Evolutionary conservation across 1,139 yeast species (phyloP).

Genomic region (Pichia inconspicua): DNA sequence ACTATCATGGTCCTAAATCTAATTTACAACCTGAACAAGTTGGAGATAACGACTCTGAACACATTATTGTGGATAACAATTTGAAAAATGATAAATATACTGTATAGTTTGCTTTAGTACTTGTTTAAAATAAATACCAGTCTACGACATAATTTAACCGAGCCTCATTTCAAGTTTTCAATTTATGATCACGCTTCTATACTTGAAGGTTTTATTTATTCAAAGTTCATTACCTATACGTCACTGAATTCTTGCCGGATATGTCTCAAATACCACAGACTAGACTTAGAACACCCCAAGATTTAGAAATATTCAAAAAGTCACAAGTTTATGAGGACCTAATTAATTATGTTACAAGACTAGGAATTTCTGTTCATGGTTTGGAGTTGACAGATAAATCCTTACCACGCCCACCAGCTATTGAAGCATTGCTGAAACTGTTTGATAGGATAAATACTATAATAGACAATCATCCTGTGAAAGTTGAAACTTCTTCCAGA

Average conservation of each 20-base stretch:
- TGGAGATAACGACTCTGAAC: slow-evolving; percentile 11
- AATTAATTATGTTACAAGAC: slow-evolving; percentile 44
- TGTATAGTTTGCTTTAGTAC: slow-evolving; percentile 3
- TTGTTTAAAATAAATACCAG: neutral
- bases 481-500: slow-evolving; percentile 59
- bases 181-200: too few relatives aligned
- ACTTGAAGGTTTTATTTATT: too few relatives aligned
- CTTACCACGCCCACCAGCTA: slow-evolving; percentile 27
- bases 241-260: neutral
- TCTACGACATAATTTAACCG: neutral
- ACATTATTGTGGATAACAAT: slow-evolving; percentile 16
- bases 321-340: slow-evolving; percentile 47
- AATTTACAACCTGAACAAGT: slow-evolving; percentile 23
- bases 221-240: too few relatives aligned
- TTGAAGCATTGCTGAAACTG: slow-evolving; percentile 32
- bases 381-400: slow-evolving; percentile 41
- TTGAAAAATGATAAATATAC: slow-evolving; percentile 5
- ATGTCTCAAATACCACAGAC: slow-evolving; percentile 34
- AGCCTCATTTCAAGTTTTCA: neutral
- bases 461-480: slow-evolving; percentile 58
- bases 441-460: slow-evolving; percentile 40
- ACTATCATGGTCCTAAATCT: slow-evolving; percentile 44
- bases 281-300: slow-evolving; percentile 53
- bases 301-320: slow-evolving; percentile 54
- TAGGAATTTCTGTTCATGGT: slow-evolving; percentile 68